A percentile compares a stretch with the other conserved stretches of the same genome.
phyloP scores from a whole-genome alignment of 352 stramenopile genomes.

The Phytophthora nicotianae region DNA sequence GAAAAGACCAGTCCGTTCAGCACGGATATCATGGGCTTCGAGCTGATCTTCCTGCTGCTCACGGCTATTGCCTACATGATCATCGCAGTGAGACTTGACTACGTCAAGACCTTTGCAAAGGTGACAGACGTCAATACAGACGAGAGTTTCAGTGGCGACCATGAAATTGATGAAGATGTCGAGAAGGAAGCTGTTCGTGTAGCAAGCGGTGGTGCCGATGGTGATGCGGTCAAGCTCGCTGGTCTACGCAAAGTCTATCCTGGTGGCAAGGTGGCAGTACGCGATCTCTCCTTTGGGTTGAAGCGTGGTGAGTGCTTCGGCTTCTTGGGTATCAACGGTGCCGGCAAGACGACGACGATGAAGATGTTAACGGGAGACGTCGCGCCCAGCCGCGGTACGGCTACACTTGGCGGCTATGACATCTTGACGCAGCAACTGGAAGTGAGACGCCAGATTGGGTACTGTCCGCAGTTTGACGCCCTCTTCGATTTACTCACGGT shows the following conservation, averaged over 20 bases:
- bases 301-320: conserved; percentile 91
- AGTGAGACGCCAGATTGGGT: conserved; percentile 76
- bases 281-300: conserved; percentile 78
- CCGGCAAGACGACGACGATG: conserved; percentile 95
- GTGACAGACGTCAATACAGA: too few relatives aligned
- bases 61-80: conserved; percentile 27
- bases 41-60: conserved; percentile 28
- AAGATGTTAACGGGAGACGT: conserved; percentile 93
- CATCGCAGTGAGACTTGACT: conserved; percentile 34
- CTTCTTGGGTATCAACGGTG: conserved; percentile 94
- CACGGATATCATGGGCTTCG: conserved; percentile 56
- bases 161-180: conserved; percentile 40
- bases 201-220: conserved; percentile 29
- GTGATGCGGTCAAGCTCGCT: conserved; percentile 39
- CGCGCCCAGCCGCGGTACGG: conserved; percentile 38
- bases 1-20: conserved; percentile 47
- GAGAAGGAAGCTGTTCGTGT: conserved; percentile 32
- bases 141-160: too few relatives aligned
- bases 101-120: conserved; percentile 32
- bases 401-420: conserved; percentile 54
- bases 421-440: conserved; percentile 60
- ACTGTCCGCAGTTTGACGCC: conserved; percentile 91
- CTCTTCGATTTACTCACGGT: conserved; percentile 83
- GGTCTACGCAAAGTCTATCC: conserved; percentile 49
- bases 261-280: conserved; percentile 73